A percentile compares a stretch with the other conserved stretches of the same genome.
These are phyloP conservation scores for Colletotrichum abscissum DNA, from an alignment of 2,329 filamentous ascomycete species.

Conservation along the genomic window DNA sequence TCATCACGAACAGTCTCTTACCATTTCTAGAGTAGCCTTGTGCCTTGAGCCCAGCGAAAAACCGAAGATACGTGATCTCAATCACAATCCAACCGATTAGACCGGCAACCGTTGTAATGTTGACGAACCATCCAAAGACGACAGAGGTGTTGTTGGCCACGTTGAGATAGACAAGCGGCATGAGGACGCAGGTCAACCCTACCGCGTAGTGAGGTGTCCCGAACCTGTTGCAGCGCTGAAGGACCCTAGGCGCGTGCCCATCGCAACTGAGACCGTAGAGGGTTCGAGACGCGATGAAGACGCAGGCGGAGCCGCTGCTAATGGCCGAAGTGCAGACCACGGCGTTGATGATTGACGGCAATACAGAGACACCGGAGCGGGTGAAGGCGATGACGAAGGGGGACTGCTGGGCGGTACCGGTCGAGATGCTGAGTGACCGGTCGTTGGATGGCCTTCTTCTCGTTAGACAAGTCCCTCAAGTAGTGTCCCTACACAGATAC, in stretches of 20 bases:
- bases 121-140: conserved; percentile 72
- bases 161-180: conserved; percentile 71
- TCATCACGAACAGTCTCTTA: not conserved
- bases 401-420: conserved; percentile 47
- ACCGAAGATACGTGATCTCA: conserved; percentile 68
- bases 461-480: not conserved
- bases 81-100: conserved; percentile 66
- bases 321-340: conserved; percentile 64
- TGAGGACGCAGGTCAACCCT: conserved; percentile 64
- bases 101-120: conserved; percentile 62
- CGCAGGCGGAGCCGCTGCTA: conserved; percentile 61
- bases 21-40: conserved; percentile 17
- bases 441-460: conserved; percentile 57
- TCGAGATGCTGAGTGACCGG: conserved; percentile 52
- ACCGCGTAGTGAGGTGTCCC: conserved; percentile 38
- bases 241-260: conserved; percentile 62
- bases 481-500: rapidly evolving
- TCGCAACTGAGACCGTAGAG: conserved; percentile 65
- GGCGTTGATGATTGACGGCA: conserved; percentile 65
- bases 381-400: conserved; percentile 63
- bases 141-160: conserved; percentile 67
- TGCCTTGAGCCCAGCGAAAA: conserved; percentile 45
- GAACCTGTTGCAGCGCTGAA: conserved; percentile 40
- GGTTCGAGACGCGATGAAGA: conserved; percentile 66
- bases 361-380: conserved; percentile 62